Base-by-base conservation (phyloP, 495 filamentous ascomycete species). In the Aspergillus mulundensis region DNA sequence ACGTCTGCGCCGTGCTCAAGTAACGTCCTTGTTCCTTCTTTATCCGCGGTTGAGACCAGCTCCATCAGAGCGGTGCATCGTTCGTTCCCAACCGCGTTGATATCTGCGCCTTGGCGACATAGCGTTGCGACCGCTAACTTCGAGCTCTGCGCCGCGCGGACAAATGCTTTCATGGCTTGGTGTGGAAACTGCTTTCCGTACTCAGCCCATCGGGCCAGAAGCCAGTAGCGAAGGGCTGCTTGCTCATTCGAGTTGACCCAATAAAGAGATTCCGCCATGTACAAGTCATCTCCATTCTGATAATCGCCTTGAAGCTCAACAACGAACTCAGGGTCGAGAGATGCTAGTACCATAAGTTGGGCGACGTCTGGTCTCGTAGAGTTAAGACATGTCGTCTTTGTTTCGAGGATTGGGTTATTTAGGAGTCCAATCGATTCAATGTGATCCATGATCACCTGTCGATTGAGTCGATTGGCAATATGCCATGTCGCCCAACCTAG, bases 401-500 rank as follows among this genome's bases (percentile, higher is more conserved):
- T 2, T 23, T 20, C 8, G 1, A 45, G 7, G 1, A 24, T 15
- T 5, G 61, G 49, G 11, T 32, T 14, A 7, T 49, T 57, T 1
- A 40, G 19, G 2, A 39, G 36, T 0, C 62, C 53, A 1, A 62
- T 21, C 0, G 28, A 30, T 7, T 63, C 47, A 15, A 70, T n/a
- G n/a, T n/a, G n/a, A n/a, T n/a, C n/a, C n/a, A n/a, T n/a, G n/a
- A n/a, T n/a, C n/a, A n/a, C n/a, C n/a, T n/a, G n/a, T n/a, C n/a
- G n/a, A n/a, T n/a, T n/a, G n/a, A n/a, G n/a, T n/a, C n/a, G n/a
- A 1, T 49, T 48, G 3, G 60, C 55, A 11, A 70, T 61, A 21
- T 62, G 56, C 69, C 67, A 70, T 2, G 59, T 46, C 0, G 68
- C 36, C 70, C 70, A 75, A 5, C 66, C 67, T 2, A 75, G 50